Evolutionary conservation across 2,329 filamentous ascomycete genomes (phyloP).

Genomic region (Colletotrichum sansevieriae): DNA sequence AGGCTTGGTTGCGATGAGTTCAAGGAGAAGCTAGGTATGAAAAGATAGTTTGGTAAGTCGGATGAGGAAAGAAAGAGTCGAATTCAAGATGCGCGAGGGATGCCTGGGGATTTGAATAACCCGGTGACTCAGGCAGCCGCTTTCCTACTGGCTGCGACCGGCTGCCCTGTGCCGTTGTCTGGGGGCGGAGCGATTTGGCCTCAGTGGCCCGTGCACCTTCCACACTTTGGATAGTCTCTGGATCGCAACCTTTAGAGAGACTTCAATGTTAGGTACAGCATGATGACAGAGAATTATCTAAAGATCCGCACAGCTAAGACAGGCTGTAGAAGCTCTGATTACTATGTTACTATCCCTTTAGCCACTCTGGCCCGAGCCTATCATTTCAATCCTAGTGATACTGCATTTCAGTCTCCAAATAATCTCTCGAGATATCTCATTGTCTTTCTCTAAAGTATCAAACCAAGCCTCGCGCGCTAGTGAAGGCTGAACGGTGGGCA

Average conservation of each 20-base stretch:
- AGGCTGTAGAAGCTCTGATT: too few relatives aligned
- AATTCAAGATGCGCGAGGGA: conserved; percentile 30
- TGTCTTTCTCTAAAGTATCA: conserved; percentile 1
- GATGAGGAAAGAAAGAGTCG: conserved; percentile 28
- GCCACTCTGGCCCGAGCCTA: accelerated
- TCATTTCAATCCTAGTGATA: too few relatives aligned
- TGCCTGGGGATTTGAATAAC: conserved; percentile 41
- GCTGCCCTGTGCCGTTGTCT: conserved; percentile 26
- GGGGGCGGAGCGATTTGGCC: conserved; percentile 40
- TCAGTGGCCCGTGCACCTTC: conserved; percentile 37
- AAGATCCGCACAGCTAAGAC: accelerated
- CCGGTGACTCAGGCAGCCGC: conserved; percentile 29
- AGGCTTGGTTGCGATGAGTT: background rate
- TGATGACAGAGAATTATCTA: background rate
- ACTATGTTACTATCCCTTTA: too few relatives aligned
- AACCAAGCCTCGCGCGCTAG: background rate
- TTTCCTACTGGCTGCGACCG: conserved; percentile 14
- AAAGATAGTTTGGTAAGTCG: conserved; percentile 21
- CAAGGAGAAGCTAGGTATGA: conserved; percentile 11
- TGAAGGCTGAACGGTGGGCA: conserved; percentile 34
- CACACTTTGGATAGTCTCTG: background rate
- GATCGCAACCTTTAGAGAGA: background rate
- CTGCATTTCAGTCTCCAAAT: background rate
- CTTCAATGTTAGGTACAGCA: conserved; percentile 26
- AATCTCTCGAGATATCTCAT: background rate